Evolutionary conservation across 768 basidiomycete species (phyloP).

Genomic region (Chalciporus chontae): DNA sequence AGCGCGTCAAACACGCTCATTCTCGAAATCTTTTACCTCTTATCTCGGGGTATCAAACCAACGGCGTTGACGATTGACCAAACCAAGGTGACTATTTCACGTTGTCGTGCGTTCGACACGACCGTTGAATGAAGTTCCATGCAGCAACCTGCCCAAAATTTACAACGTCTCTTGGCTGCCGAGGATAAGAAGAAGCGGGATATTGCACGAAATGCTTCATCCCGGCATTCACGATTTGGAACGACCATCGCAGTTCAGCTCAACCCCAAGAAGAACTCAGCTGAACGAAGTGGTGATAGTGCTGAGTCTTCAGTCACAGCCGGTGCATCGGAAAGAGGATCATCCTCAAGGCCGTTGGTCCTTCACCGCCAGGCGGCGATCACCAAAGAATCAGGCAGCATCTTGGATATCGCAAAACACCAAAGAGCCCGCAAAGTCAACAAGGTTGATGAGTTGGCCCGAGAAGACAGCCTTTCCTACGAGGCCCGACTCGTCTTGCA

Average conservation of each 20-base stretch:
- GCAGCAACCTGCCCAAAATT: conserved; percentile 64
- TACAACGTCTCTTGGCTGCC: conserved; percentile 71
- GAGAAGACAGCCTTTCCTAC: conserved; percentile 62
- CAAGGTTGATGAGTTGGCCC: conserved; percentile 62
- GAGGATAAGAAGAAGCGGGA: conserved; percentile 68
- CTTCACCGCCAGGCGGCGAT: conserved; percentile 86
- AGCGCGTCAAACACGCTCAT: conserved; percentile 85
- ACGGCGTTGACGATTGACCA: conserved; percentile 55
- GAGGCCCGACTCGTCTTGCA: conserved; percentile 67
- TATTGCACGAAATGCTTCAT: conserved; percentile 52
- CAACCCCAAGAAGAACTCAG: conserved; percentile 45
- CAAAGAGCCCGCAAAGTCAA: conserved; percentile 55
- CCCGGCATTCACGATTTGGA: conserved; percentile 94
- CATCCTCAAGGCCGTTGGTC: conserved; percentile 55
- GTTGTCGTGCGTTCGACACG: conserved; percentile 2
- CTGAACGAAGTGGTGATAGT: conserved; percentile 18
- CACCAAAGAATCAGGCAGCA: conserved; percentile 57
- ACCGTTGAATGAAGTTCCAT: conserved; percentile 10
- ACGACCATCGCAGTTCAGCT: conserved; percentile 86
- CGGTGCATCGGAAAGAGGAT: conserved; percentile 17
- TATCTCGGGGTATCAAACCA: conserved; percentile 80
- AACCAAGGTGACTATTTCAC: conserved; percentile 46
- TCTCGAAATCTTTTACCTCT: conserved; percentile 89
- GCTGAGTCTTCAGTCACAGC: conserved; percentile 20
- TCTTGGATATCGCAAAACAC: conserved; percentile 71